Percentiles rank a stretch among this genome's conserved stretches.
phyloP scores from a whole-genome alignment of 2,329 filamentous ascomycete genomes.

The Sporothrix pseudoabietina region DNA sequence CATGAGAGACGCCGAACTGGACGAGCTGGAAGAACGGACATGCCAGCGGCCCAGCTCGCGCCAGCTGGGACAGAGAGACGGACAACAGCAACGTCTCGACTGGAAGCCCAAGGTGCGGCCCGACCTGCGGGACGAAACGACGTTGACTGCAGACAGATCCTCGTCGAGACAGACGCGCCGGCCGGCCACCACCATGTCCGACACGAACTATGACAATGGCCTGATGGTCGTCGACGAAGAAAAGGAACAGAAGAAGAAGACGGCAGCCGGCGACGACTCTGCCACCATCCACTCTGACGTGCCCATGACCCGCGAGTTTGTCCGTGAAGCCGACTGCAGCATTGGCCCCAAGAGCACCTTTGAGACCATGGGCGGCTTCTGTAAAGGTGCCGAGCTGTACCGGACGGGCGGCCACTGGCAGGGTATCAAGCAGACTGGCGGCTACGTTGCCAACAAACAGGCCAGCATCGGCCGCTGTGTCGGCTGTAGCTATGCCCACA shows the following conservation, averaged over 20 bases:
- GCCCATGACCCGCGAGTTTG: conserved; percentile 31
- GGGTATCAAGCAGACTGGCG: conserved; percentile 42
- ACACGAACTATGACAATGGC: conserved; percentile 25
- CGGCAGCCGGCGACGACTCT: conserved; percentile 1
- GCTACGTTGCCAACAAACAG: conserved; percentile 38
- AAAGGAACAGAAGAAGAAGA: neutral
- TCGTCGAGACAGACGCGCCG: conserved; percentile 6
- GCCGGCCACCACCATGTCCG: neutral
- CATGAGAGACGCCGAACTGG: conserved; percentile 1
- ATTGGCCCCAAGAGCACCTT: conserved; percentile 46
- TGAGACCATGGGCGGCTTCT: conserved; percentile 44
- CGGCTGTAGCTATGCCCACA: conserved; percentile 39
- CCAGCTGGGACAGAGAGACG: neutral
- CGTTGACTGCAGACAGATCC: neutral
- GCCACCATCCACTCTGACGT: conserved; percentile 26
- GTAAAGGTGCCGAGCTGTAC: conserved; percentile 45
- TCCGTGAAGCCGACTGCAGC: conserved; percentile 37
- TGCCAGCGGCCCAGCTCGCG: conserved; percentile 21
- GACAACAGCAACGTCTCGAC: conserved; percentile 1
- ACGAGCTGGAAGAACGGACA: conserved; percentile 18
- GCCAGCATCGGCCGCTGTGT: conserved; percentile 37
- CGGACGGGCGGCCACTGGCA: conserved; percentile 42
- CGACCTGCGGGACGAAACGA: neutral
- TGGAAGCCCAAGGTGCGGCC: neutral
- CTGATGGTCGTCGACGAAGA: conserved; percentile 32